Percentiles rank a stretch among this genome's conserved stretches.
Evolutionary conservation across 768 basidiomycete genomes (phyloP).

Genomic region (Grammothele lineata): DNA sequence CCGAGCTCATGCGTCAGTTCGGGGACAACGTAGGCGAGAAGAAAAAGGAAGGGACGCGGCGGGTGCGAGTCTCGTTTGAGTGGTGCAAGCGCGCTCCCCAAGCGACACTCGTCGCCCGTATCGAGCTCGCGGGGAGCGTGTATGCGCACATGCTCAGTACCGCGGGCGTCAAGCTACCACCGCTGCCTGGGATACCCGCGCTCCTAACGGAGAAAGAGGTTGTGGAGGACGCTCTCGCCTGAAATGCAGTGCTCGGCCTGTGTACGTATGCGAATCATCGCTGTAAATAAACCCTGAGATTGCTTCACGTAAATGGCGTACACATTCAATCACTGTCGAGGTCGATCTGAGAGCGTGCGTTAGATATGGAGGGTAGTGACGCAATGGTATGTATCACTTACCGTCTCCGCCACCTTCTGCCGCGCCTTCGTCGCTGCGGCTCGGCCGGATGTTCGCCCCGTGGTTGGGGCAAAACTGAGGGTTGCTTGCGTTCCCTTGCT

Average conservation of each 20-base stretch:
- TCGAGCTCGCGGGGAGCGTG: no score
- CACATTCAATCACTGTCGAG: conserved; percentile 1
- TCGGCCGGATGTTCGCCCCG: conserved; percentile 48
- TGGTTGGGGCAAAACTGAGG: conserved; percentile 55
- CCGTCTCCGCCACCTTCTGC: conserved; percentile 50
- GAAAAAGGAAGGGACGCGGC: no score
- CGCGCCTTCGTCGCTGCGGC: conserved; percentile 68
- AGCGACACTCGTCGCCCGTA: no score
- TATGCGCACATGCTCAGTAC: no score
- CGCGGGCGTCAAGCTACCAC: neutral
- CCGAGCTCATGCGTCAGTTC: no score
- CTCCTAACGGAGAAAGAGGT: neutral
- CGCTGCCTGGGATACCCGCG: neutral
- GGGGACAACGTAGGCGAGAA: no score
- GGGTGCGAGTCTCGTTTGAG: no score
- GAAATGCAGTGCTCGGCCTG: neutral
- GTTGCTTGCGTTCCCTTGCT: conserved; percentile 45
- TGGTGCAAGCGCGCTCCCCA: no score
- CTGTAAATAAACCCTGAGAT: neutral
- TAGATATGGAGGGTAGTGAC: neutral
- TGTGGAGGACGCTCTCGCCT: neutral
- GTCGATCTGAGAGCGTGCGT: conserved; percentile 9
- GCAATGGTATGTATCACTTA: conserved; percentile 23
- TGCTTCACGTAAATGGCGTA: neutral
- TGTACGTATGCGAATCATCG: neutral